Percentiles rank a stretch among this genome's conserved stretches.
Conservation (phyloP, 2,329 filamentous ascomycete genomes). For the Cladophialophora carrionii region DNA sequence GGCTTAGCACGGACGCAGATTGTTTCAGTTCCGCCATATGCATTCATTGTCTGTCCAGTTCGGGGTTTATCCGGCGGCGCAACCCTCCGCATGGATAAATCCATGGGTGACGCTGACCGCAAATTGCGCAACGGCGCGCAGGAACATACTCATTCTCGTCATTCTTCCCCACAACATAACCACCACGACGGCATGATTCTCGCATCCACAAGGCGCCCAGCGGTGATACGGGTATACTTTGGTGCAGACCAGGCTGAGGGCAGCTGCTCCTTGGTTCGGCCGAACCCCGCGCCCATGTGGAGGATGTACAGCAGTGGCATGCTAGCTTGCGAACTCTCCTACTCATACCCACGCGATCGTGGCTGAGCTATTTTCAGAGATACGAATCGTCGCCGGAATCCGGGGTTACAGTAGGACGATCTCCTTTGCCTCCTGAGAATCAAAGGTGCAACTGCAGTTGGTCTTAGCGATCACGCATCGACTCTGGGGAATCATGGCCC, state of each 20-base stretch:
- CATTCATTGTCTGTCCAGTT: background rate
- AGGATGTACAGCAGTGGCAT: slow-evolving; percentile 9
- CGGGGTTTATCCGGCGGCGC: background rate
- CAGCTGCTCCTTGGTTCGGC: background rate
- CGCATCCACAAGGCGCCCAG: background rate
- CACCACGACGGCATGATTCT: background rate
- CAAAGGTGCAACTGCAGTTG: background rate
- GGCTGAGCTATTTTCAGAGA: slow-evolving; percentile 15
- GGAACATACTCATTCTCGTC: background rate
- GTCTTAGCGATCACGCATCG: background rate
- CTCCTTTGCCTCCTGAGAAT: background rate
- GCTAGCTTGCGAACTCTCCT: background rate
- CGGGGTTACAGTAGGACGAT: background rate
- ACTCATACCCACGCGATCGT: background rate
- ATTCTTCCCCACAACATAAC: slow-evolving; percentile 2
- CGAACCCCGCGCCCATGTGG: background rate
- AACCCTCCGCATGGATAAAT: background rate
- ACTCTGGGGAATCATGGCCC: background rate
- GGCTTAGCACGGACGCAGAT: background rate
- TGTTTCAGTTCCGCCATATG: background rate
- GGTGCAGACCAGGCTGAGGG: slow-evolving; percentile 8
- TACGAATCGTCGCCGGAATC: background rate
- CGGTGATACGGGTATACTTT: background rate
- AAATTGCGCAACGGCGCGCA: slow-evolving; percentile 4
- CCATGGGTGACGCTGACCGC: slow-evolving; percentile 1